phyloP scores from a whole-genome alignment of 2,329 filamentous ascomycete genomes.

The Hypocrella siamensis region DNA sequence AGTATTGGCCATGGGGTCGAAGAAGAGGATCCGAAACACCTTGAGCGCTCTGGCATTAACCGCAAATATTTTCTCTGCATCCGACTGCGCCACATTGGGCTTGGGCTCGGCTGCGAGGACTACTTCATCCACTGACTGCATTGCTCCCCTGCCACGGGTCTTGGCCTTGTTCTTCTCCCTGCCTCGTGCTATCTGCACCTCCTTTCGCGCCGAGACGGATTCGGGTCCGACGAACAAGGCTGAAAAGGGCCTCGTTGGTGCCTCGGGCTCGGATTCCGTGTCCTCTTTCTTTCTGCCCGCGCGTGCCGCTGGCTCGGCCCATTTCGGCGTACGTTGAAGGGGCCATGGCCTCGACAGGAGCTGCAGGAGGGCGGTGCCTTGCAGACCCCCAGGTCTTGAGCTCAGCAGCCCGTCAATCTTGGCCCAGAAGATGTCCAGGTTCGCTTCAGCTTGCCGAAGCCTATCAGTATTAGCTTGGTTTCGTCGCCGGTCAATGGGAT shows the following conservation, averaged over 20 bases:
- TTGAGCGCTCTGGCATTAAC: constrained; percentile 18
- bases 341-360: constrained; percentile 17
- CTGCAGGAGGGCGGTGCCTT: constrained; percentile 2
- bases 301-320: constrained; percentile 20
- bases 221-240: constrained; percentile 6
- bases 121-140: neutral
- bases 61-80: constrained; percentile 2
- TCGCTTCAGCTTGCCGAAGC: constrained; percentile 27
- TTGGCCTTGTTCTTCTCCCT: constrained; percentile 10
- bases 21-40: constrained; percentile 25
- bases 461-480: constrained; percentile 26
- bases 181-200: neutral
- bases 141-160: constrained; percentile 2
- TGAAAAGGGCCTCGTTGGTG: constrained; percentile 10
- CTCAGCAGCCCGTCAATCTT: neutral
- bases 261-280: neutral
- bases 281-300: constrained; percentile 1
- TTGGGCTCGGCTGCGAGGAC: neutral
- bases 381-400: constrained; percentile 1
- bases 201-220: neutral
- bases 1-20: constrained; percentile 16
- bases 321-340: constrained; percentile 32
- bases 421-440: constrained; percentile 4
- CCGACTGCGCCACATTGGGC: neutral
- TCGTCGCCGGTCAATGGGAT: constrained; percentile 26